A percentile compares a stretch with the other conserved stretches of the same genome.
These are phyloP conservation scores for Arthrobotrys iridis DNA, from an alignment of 2,329 filamentous ascomycete genomes.

Conservation along the genomic window DNA sequence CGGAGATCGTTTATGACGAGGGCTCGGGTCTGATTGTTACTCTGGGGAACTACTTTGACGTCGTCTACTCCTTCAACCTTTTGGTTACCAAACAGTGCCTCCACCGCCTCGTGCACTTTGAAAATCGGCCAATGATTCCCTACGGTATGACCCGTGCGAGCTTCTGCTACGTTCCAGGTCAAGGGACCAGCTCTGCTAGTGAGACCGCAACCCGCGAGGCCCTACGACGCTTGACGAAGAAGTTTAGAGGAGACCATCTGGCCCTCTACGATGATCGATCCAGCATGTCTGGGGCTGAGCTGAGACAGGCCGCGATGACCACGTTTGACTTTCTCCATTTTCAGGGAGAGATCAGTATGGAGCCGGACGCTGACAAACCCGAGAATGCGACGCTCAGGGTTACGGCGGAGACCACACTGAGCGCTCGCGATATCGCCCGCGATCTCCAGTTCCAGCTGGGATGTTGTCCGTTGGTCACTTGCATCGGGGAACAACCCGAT, in stretches of 20 bases:
- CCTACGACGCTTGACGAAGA: neutral
- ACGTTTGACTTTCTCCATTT: constrained; percentile 45
- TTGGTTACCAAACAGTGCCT: constrained; percentile 23
- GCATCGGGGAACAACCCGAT: constrained; percentile 20
- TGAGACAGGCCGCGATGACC: constrained; percentile 31
- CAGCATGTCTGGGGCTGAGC: neutral
- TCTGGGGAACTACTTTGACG: constrained; percentile 16
- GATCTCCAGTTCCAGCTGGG: constrained; percentile 17
- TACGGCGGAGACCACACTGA: neutral
- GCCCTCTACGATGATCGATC: neutral
- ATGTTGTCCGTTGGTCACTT: constrained; percentile 19
- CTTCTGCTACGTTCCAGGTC: constrained; percentile 7
- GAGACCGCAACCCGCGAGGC: neutral
- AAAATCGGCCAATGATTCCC: constrained; percentile 26
- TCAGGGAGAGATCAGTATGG: constrained; percentile 18
- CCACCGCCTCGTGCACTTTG: constrained; percentile 5
- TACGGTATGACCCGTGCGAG: constrained; percentile 15
- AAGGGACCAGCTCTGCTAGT: neutral
- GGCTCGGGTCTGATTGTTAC: neutral
- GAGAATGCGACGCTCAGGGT: constrained; percentile 4
- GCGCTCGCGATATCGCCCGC: constrained; percentile 16
- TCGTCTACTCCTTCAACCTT: constrained; percentile 28
- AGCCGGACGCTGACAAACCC: constrained; percentile 9
- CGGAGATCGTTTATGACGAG: neutral
- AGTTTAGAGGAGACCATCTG: neutral